These are phyloP conservation scores for Colletotrichum aenigma DNA, from an alignment of 2,329 filamentous ascomycete species.

Conservation along the genomic window DNA sequence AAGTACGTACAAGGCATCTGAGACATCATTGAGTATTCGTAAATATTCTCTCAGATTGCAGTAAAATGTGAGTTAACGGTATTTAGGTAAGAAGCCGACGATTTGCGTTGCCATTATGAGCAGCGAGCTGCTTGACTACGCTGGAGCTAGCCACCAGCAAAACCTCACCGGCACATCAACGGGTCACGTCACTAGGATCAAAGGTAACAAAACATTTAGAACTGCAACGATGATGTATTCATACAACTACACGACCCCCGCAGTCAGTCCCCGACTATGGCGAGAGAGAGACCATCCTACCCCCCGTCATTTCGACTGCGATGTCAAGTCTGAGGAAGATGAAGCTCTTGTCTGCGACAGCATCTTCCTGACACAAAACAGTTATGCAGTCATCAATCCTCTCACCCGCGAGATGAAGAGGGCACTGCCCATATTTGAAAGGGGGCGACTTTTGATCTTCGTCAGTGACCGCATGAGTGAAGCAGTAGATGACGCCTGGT, in stretches of 20 bases:
- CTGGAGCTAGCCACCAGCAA: background rate
- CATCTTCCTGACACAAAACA: background rate
- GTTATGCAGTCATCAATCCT: background rate
- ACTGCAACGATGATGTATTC: background rate
- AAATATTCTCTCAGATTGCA: background rate
- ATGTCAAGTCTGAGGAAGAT: background rate
- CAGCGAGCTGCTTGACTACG: background rate
- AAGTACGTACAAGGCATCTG: background rate
- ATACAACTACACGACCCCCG: background rate
- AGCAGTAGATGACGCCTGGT: background rate
- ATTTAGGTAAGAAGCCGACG: background rate
- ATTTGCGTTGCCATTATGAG: background rate
- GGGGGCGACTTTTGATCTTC: background rate
- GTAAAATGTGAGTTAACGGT: background rate
- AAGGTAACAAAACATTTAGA: background rate
- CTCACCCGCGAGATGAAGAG: background rate
- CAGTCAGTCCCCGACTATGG: background rate
- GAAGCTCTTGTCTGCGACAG: background rate
- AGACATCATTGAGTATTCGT: rapidly evolving
- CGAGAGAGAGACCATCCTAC: background rate
- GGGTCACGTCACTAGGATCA: background rate
- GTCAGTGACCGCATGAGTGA: background rate
- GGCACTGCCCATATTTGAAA: background rate
- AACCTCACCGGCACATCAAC: background rate
- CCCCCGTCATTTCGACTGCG: background rate